A percentile compares a stretch with the other conserved stretches of the same genome.
Evolutionary conservation across 768 basidiomycete species (phyloP).

Genomic region (Termitomyces sp.): DNA sequence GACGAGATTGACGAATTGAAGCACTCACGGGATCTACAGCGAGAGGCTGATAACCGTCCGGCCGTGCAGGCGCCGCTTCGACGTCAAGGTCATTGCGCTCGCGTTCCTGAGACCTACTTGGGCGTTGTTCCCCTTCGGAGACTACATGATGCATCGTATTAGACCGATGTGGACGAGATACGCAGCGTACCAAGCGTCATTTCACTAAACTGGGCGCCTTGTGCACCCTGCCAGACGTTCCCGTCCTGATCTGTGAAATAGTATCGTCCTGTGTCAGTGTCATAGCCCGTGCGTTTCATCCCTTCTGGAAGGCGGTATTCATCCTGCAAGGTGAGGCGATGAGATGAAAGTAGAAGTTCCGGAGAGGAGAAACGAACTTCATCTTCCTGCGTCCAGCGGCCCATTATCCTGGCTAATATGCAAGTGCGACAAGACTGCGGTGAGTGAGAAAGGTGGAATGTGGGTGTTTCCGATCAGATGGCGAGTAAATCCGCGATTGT

Average conservation of each 20-base stretch:
- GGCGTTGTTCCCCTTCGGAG: slow-evolving; percentile 2
- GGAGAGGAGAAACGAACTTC: slow-evolving; percentile 24
- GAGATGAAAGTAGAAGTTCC: not conserved
- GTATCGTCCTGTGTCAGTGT: slow-evolving; percentile 64
- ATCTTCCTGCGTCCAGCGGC: slow-evolving; percentile 42
- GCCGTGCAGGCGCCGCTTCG: slow-evolving; percentile 47
- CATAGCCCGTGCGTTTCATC: slow-evolving; percentile 70
- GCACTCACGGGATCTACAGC: slow-evolving; percentile 45
- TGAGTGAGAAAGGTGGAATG: not conserved
- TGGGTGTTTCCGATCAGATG: not conserved
- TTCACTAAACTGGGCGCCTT: slow-evolving; percentile 59
- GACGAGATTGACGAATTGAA: not conserved
- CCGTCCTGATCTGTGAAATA: slow-evolving; percentile 56
- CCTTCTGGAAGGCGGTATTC: slow-evolving; percentile 48
- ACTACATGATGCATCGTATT: slow-evolving; percentile 8
- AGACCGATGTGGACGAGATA: not conserved
- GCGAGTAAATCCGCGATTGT: not conserved
- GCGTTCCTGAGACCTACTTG: slow-evolving; percentile 18
- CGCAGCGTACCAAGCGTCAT: slow-evolving; percentile 24
- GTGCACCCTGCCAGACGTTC: slow-evolving; percentile 46
- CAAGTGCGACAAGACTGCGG: not conserved
- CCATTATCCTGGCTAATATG: slow-evolving; percentile 14
- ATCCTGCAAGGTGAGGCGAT: slow-evolving; percentile 29
- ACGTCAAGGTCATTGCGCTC: slow-evolving; percentile 46
- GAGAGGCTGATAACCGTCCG: slow-evolving; percentile 54